These are phyloP conservation scores for Trichoderma koningiopsis DNA, from an alignment of 2,329 filamentous ascomycete species.

Conservation along the genomic window DNA sequence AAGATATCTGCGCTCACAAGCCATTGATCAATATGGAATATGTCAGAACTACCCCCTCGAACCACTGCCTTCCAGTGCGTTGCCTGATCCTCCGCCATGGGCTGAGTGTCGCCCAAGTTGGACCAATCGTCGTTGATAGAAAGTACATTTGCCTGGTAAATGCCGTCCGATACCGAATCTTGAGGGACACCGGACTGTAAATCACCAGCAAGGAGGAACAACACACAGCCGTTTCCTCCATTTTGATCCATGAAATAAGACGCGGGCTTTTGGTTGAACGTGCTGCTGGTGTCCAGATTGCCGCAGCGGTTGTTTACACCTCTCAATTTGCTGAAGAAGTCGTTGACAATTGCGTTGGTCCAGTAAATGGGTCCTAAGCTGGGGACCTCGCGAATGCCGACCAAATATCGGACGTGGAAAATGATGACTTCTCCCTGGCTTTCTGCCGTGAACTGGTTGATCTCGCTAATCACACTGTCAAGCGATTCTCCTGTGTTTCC, in stretches of 20 bases:
- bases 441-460: constrained; percentile 49
- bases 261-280: constrained; percentile 34
- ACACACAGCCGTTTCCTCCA: constrained; percentile 38
- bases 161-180: constrained; percentile 35
- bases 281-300: constrained; percentile 31
- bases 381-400: constrained; percentile 43
- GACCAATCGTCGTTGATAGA: constrained; percentile 38
- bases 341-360: constrained; percentile 42
- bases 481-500: constrained; percentile 51
- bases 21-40: constrained; percentile 39
- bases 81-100: constrained; percentile 32
- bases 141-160: constrained; percentile 35
- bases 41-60: constrained; percentile 30
- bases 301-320: constrained; percentile 45
- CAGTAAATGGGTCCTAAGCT: constrained; percentile 38
- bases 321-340: constrained; percentile 47
- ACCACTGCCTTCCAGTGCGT: constrained; percentile 31
- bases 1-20: constrained; percentile 35
- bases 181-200: constrained; percentile 29
- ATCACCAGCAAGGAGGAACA: constrained; percentile 37
- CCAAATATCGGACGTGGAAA: constrained; percentile 47
- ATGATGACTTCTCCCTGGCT: constrained; percentile 50
- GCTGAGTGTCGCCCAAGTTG: constrained; percentile 33
- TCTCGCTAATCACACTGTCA: constrained; percentile 44
- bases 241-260: constrained; percentile 39